These are phyloP conservation scores for Wickerhamiella domercqiae DNA, from an alignment of 805 yeast genomes.

Conservation along the genomic window DNA sequence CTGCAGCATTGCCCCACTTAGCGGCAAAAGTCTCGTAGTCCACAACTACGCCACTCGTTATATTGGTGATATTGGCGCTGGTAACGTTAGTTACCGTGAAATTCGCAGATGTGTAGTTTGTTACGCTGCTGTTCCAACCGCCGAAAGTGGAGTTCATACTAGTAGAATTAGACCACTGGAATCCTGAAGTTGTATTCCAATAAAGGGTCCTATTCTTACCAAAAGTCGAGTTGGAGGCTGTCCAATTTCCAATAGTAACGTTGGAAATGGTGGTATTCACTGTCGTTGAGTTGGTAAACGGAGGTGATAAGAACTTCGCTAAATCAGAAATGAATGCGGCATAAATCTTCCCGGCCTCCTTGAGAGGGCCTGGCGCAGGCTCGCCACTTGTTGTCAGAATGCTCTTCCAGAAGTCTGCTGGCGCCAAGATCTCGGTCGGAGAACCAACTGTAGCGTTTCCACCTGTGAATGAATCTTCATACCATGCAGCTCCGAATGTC, in stretches of 20 bases:
- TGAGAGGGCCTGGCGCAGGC: not conserved
- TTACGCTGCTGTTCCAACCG: not conserved
- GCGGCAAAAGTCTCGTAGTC: not conserved
- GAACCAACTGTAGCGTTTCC: not conserved
- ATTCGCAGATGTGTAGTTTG: not conserved
- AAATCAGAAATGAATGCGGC: not conserved
- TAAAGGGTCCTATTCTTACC: not conserved
- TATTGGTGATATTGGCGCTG: not conserved
- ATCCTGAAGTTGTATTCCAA: not conserved
- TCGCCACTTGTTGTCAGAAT: not conserved
- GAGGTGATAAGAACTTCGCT: not conserved
- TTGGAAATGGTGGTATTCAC: not conserved
- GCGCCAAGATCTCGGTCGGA: not conserved
- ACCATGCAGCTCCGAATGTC: not conserved
- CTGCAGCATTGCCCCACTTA: not conserved
- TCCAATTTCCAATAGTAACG: not conserved
- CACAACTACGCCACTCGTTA: not conserved
- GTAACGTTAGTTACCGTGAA: not conserved
- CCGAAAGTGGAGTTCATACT: not conserved
- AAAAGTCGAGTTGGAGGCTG: not conserved
- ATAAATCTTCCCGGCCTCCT: not conserved
- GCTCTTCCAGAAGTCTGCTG: not conserved
- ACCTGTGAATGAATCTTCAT: not conserved
- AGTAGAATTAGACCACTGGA: not conserved
- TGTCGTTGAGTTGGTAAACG: not conserved